phyloP scores from a whole-genome alignment of 2,329 filamentous ascomycete genomes.

The Alternaria sp. region DNA sequence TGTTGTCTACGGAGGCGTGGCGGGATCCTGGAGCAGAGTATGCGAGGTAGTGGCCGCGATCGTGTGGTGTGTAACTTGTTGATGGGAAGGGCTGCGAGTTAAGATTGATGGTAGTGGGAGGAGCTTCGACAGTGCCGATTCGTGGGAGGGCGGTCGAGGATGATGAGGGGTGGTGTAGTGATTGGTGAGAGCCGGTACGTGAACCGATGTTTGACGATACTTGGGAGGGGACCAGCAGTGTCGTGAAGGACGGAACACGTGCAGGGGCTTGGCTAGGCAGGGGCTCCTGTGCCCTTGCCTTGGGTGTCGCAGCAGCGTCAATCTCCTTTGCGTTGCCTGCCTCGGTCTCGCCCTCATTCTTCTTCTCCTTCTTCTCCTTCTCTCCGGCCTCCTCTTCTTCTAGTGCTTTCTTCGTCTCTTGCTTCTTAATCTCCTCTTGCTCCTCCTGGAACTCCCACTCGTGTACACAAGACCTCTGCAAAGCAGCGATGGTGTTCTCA shows the following conservation, averaged over 20 bases:
- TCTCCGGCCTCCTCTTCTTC: neutral
- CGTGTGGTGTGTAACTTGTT: conserved; percentile 31
- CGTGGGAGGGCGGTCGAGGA: neutral
- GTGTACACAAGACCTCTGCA: conserved; percentile 17
- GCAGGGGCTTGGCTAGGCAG: neutral
- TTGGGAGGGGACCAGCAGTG: conserved; percentile 3
- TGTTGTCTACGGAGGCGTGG: conserved; percentile 22
- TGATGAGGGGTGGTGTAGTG: neutral
- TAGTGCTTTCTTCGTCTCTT: neutral
- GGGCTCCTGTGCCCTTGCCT: neutral
- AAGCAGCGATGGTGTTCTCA: conserved; percentile 26
- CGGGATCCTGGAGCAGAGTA: conserved; percentile 39
- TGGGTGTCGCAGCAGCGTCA: neutral
- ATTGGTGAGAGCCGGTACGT: neutral
- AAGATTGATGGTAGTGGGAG: neutral
- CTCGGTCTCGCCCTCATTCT: neutral
- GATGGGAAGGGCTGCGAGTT: neutral
- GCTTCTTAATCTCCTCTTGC: conserved; percentile 10
- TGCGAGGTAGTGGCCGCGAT: conserved; percentile 33
- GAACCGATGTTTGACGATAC: conserved; percentile 6
- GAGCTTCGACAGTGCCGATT: conserved; percentile 3
- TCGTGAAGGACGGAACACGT: conserved; percentile 2
- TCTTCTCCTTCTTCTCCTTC: conserved; percentile 1
- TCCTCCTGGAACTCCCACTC: conserved; percentile 18
- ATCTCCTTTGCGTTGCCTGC: neutral